A percentile compares a stretch with the other conserved stretches of the same genome.
Conservation (phyloP, 2,329 filamentous ascomycete genomes). For the Diplodia mutila region DNA sequence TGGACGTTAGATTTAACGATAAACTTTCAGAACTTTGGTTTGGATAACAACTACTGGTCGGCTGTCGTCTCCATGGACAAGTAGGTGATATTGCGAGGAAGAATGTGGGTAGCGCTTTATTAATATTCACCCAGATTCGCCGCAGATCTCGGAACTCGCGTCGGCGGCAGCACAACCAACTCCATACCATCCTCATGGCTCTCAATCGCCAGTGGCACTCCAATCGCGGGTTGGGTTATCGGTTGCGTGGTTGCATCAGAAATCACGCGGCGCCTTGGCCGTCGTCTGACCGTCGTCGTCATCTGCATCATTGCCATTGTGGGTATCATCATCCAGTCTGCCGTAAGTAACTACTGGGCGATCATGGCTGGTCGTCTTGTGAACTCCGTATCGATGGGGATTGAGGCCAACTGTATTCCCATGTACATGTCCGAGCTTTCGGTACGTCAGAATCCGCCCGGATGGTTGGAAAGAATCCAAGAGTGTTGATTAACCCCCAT, state of each 20-base stretch:
- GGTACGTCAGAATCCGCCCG: not conserved
- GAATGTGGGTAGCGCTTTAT: not conserved
- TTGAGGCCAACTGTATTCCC: slow-evolving; percentile 1
- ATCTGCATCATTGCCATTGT: not conserved
- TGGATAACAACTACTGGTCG: slow-evolving; percentile 15
- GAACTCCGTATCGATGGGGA: not conserved
- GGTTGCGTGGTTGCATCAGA: not conserved
- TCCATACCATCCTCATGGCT: slow-evolving; percentile 3
- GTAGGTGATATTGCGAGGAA: not conserved
- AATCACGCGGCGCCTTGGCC: not conserved
- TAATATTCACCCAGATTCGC: not conserved
- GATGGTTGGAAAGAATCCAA: too few relatives aligned
- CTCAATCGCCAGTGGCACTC: not conserved
- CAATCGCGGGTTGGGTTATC: slow-evolving; percentile 3
- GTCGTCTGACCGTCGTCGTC: not conserved
- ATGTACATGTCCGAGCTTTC: slow-evolving; percentile 12
- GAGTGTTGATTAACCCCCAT: not conserved
- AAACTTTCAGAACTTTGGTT: not conserved
- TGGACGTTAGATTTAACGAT: too few relatives aligned
- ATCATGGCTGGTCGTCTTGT: slow-evolving; percentile 6
- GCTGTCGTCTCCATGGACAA: slow-evolving; percentile 9
- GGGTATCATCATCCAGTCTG: not conserved
- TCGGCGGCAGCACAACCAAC: not conserved
- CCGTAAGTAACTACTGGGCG: not conserved
- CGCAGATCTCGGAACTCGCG: not conserved